A percentile compares a stretch with the other conserved stretches of the same genome.
Conservation (phyloP, 192 early-diverging fungal genomes). For the Chytriomyces hyalinus region DNA sequence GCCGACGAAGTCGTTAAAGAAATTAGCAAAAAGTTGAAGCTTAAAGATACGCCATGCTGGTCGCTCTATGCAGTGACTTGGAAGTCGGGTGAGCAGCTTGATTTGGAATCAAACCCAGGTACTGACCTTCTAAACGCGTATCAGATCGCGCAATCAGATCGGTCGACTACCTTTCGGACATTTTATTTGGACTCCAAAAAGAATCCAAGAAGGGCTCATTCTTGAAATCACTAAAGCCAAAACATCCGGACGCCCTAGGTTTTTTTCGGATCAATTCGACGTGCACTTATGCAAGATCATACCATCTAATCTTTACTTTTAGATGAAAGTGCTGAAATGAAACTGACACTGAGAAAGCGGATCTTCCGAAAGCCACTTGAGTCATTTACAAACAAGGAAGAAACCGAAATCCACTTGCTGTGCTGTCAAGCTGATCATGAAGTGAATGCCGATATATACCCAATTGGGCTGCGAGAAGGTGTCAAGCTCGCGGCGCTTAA, state of each 20-base stretch:
- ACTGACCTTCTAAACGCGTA: background rate
- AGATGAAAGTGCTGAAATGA: slow-evolving; percentile 32
- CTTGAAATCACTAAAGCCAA: slow-evolving; percentile 32
- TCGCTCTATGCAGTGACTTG: slow-evolving; percentile 52
- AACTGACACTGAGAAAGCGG: slow-evolving; percentile 54
- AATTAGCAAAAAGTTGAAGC: slow-evolving; percentile 49
- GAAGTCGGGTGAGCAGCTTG: slow-evolving; percentile 26
- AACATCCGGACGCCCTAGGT: slow-evolving; percentile 20
- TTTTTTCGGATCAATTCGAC: background rate
- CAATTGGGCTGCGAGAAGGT: slow-evolving; percentile 46
- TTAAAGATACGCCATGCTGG: slow-evolving; percentile 57
- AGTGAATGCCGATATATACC: slow-evolving; percentile 51
- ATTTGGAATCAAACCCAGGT: background rate
- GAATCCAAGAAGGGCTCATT: slow-evolving; percentile 34
- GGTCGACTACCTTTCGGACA: slow-evolving; percentile 59
- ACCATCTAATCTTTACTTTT: too few species aligned
- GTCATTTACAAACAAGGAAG: slow-evolving; percentile 35
- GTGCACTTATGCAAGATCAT: background rate
- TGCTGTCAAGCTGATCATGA: slow-evolving; percentile 56
- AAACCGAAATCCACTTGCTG: slow-evolving; percentile 51
- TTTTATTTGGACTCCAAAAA: slow-evolving; percentile 50
- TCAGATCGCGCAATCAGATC: slow-evolving; percentile 51
- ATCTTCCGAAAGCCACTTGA: slow-evolving; percentile 56
- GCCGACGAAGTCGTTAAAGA: slow-evolving; percentile 61
- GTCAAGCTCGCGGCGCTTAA: slow-evolving; percentile 56